Base-by-base conservation (phyloP, 139 green algal species). In the Auxenochlorella pyrenoidosa region DNA sequence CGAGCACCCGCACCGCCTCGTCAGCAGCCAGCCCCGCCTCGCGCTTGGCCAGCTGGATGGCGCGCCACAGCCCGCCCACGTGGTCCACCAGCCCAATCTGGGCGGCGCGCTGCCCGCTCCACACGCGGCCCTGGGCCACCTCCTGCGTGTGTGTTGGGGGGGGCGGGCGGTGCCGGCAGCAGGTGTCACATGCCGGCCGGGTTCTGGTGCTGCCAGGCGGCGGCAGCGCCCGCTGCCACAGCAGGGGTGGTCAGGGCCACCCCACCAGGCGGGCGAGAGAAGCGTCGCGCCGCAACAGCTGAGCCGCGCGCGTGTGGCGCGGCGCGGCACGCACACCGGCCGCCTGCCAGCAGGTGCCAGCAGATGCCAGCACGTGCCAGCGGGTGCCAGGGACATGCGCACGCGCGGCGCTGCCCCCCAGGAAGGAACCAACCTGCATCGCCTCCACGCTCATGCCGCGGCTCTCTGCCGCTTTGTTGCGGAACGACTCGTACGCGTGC, bases 401-500 rank as follows among this genome's bases (percentile, higher is more conserved):
- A n/a, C n/a, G n/a, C n/a, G n/a, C n/a, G n/a, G 6, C 47, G 8
- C 47, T 12, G 12, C 47, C 47, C 6, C 8, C 12, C 47, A 58
- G 47, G 47, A 6, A 58, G 12, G 8, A 58, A 51, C 88, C 79
- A 30, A 92, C 79, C 88, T 95, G 88, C 92, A 96, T 94, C 1
- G 85, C 63, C 71, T 96, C 93, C 5, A 92, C 72, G 66, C 51
- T 73, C 93, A 96, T 96, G 58, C 89, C 88, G 3, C 94, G 80
- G 13, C 88, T 94, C 43, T 80, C 54, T 3, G 94, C 92, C 16
- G 93, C 94, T 73, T 92, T 90, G 93, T 99, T 80, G 38, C 97
- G 92, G 92, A 99, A 99, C 34, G 82, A 92, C 36, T 90, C 88
- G 90, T 99, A 99, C 13, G 97, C 96, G 88, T 94, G 91, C 90